Base-by-base conservation (phyloP, 2,329 filamentous ascomycete species). In the Apiospora marii region DNA sequence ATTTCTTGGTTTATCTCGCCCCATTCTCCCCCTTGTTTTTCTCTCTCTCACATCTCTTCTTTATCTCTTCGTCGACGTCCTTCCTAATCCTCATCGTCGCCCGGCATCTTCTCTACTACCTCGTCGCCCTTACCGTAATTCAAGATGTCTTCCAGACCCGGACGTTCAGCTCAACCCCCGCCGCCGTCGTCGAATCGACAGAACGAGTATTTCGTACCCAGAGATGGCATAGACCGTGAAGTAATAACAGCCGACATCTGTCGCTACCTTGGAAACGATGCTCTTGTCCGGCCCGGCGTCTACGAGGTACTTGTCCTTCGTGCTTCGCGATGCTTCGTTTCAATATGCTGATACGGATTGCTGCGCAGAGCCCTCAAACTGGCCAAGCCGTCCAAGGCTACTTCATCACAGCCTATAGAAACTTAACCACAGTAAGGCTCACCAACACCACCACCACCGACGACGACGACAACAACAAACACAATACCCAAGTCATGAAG, bases 161-260 rank as follows among this genome's bases (percentile, higher is more conserved):
- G 77, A 74, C 74, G 79, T 68, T 74, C 83, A 78, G 82, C 81
- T 77, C 82, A 77, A 79, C 81, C 74, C 75, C 81, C 77, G 75
- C 78, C 83, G 74, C 79, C 84, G 70, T 81, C 85, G 72, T 83
- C 84, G 72, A 80, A 81, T 75, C 88, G 89, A 73, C 89, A 92
- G 81, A 94, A 94, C 83, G 92, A 94, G 84, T 95, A 94, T 82
- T 95, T 95, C 82, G 91, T 95, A 71, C 92, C 92, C 67, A 90
- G 92, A 79, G 92, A 94, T 82, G 93, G 93, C 80, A 95, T 95
- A 83, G 92, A 93, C 82, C 91, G 93, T 78, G 93, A 95, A 83
- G 93, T 95, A 79, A 94, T 95, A 83, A 94, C 93, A 75, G 92
- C 92, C 81, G 93, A 95, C 82, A 94, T 95, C 76, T 95, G 93